phyloP scores from a whole-genome alignment of 1,284 basidiomycete species.

The Crepidotus sp. region DNA sequence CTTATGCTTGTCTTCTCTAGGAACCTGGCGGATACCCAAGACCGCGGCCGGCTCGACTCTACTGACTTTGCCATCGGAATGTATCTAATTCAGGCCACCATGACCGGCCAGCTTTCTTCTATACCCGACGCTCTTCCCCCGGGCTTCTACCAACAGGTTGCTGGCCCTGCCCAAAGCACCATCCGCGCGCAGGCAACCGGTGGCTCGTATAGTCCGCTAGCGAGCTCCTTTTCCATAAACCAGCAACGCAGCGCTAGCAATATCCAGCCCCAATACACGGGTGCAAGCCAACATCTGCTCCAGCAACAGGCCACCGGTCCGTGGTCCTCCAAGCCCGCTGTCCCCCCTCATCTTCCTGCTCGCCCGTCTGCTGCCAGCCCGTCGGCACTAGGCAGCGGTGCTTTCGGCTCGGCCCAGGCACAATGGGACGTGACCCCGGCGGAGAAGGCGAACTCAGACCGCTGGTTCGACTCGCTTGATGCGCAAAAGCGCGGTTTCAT shows the following conservation, averaged over 20 bases:
- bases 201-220: constrained; percentile 44
- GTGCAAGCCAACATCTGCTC: constrained; percentile 39
- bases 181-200: constrained; percentile 53
- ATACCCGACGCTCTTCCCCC: constrained; percentile 81
- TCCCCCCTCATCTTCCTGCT: constrained; percentile 30
- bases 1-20: constrained; percentile 31
- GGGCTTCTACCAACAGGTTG: constrained; percentile 82
- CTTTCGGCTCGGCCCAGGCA: constrained; percentile 26
- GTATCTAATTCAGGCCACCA: constrained; percentile 89
- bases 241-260: constrained; percentile 22
- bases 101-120: constrained; percentile 71
- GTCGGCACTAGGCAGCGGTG: constrained; percentile 25
- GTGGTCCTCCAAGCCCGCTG: constrained; percentile 26
- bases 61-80: constrained; percentile 96
- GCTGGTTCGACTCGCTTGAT: constrained; percentile 82
- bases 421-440: constrained; percentile 81
- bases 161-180: constrained; percentile 27
- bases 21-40: constrained; percentile 91
- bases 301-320: constrained; percentile 33
- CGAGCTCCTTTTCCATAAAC: constrained; percentile 30
- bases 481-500: constrained; percentile 70
- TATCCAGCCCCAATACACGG: constrained; percentile 58
- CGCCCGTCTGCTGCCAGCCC: constrained; percentile 33
- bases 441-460: constrained; percentile 78
- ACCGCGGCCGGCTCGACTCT: constrained; percentile 82